These are phyloP conservation scores for Arthroderma sp. DNA, from an alignment of 2,329 filamentous ascomycete genomes.

Conservation along the genomic window DNA sequence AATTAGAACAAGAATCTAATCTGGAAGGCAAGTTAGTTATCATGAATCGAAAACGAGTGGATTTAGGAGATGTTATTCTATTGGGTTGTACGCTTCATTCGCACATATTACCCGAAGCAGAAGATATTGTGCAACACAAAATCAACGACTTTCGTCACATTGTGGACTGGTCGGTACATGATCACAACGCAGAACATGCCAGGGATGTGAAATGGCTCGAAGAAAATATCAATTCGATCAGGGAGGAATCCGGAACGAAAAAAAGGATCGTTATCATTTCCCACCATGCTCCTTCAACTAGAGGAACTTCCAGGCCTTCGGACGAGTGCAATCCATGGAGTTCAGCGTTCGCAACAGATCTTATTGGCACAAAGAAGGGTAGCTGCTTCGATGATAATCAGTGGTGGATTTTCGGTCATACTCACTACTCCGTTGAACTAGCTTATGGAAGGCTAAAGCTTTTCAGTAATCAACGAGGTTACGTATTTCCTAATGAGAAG, in stretches of 20 bases:
- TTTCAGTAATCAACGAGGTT: conserved; percentile 34
- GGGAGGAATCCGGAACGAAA: not conserved
- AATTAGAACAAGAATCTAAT: conserved; percentile 12
- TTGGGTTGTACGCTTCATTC: conserved; percentile 47
- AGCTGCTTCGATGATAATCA: conserved; percentile 5
- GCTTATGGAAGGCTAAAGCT: conserved; percentile 22
- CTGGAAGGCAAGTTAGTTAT: conserved; percentile 11
- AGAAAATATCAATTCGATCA: conserved; percentile 18
- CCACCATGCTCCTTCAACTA: conserved; percentile 40
- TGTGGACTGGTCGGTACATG: conserved; percentile 34
- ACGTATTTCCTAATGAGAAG: conserved; percentile 19
- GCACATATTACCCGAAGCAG: conserved; percentile 28
- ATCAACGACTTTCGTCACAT: conserved; percentile 44
- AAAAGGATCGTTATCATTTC: conserved; percentile 36
- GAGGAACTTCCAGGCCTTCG: conserved; percentile 36
- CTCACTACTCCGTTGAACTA: conserved; percentile 32
- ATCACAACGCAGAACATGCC: conserved; percentile 37
- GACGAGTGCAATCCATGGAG: conserved; percentile 35
- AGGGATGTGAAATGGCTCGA: conserved; percentile 39
- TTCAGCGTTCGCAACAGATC: conserved; percentile 29
- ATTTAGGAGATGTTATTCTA: conserved; percentile 28
- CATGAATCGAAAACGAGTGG: conserved; percentile 13
- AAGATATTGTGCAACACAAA: conserved; percentile 27
- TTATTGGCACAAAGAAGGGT: not conserved
- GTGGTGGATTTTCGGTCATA: conserved; percentile 35